Evolutionary conservation across 2,329 filamentous ascomycete species (phyloP), one percentile per base, ranked within the genome.

Genomic region (Diaporthe destruens): DNA sequence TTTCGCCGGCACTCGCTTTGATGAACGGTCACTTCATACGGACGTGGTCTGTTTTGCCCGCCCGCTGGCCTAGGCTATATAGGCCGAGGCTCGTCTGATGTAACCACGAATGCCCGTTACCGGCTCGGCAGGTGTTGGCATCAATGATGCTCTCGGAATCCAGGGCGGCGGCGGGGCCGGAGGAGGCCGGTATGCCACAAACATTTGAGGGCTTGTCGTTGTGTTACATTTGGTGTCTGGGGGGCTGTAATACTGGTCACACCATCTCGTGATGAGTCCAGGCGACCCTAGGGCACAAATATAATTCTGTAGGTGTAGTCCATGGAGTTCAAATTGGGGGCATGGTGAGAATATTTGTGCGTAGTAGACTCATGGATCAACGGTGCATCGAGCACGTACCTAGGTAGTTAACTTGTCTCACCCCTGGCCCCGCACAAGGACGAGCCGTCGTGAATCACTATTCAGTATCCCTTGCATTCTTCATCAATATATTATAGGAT

Each of bases 1-100:
- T n/a, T 11, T 34, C 42, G 9, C 42, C 11, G 59, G 59, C 32
- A 20, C 18, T 63, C 39, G 42, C 59, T 39, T 63, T 16, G 18
- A 25, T 63, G 25, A 12, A 49, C 42, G 42, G 18, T 11, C 42
- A 42, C 42, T 47, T 12, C 29, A 14, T 23, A 36, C 29, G 29
- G 29, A 29, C 29, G 29, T 59, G 20, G 56, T 16, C 7, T 25
- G n/a, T 23, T 20, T 20, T 32, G 42, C 42, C 36, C 36, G 36
- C 42, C 59, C 59, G 42, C 34, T 63, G 42, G 3, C 20, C 42
- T 29, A 11, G 16, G 14, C 39, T 18, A 18, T n/a, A n/a, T n/a
- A 61, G 39, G 39, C 39, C 39, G 57, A 32, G 23, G 32, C 18
- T 63, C 59, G 42, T 49, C 59, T 49, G 59, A 49, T 63, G 18